These are phyloP conservation scores for Botrytis cinerea DNA, from an alignment of 2,329 filamentous ascomycete species.

Conservation along the genomic window DNA sequence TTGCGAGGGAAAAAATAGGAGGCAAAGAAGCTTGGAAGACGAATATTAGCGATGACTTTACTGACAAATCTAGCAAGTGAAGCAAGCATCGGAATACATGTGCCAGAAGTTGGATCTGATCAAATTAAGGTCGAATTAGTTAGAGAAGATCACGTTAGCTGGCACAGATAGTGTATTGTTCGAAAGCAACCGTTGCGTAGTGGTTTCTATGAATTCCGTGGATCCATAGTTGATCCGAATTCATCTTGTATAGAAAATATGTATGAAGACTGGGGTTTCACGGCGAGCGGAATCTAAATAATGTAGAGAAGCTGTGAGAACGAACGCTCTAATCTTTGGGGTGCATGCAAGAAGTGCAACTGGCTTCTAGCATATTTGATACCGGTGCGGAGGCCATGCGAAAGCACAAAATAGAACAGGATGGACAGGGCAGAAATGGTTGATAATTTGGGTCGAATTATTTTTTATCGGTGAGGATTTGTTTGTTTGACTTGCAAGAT, in stretches of 20 bases:
- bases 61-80: not conserved
- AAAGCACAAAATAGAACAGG: too few relatives aligned
- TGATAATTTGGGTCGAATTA: too few relatives aligned
- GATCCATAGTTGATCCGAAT: too few relatives aligned
- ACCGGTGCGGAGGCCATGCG: not conserved
- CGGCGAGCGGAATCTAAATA: not conserved
- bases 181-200: not conserved
- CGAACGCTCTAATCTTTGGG: fast-evolving
- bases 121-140: not conserved
- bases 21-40: not conserved
- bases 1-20: too few relatives aligned
- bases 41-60: not conserved
- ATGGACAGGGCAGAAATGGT: too few relatives aligned
- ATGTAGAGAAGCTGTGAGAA: not conserved
- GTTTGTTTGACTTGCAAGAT: too few relatives aligned
- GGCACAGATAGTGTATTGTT: too few relatives aligned
- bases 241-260: not conserved
- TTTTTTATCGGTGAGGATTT: too few relatives aligned
- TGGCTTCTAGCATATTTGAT: not conserved
- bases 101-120: not conserved
- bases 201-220: too few relatives aligned
- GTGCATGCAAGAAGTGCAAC: not conserved
- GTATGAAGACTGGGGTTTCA: not conserved
- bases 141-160: not conserved
- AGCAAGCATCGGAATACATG: not conserved